These are phyloP conservation scores for Symbiodinium natans DNA, from an alignment of 73 alveolate species.

Conservation along the genomic window DNA sequence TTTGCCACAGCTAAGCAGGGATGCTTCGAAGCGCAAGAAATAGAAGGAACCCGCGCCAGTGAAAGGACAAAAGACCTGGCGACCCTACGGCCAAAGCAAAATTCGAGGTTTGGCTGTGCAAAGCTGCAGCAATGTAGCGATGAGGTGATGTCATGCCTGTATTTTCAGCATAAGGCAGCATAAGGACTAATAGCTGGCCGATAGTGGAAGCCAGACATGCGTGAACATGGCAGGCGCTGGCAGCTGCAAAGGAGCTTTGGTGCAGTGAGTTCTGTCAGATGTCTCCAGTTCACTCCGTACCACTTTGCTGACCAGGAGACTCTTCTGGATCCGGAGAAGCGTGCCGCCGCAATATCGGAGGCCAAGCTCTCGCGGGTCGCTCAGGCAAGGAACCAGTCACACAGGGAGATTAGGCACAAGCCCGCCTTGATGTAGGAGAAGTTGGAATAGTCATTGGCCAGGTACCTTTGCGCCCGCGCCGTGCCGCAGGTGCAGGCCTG, in stretches of 20 bases:
- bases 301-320: conserved; percentile 13
- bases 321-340: conserved; percentile 51
- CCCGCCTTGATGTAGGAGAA: too few species aligned
- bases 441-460: too few species aligned
- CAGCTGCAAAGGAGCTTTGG: conserved; percentile 51
- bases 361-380: conserved; percentile 9
- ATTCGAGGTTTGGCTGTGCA: conserved; percentile 29
- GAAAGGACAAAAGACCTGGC: conserved; percentile 44
- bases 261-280: not conserved
- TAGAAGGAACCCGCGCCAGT: too few species aligned
- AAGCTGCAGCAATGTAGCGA: too few species aligned
- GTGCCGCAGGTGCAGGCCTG: not conserved
- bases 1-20: too few species aligned
- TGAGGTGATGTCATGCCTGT: too few species aligned
- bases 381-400: not conserved
- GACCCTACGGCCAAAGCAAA: conserved; percentile 64
- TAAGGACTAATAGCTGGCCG: too few species aligned
- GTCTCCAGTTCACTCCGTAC: not conserved
- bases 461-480: not conserved
- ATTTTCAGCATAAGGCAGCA: too few species aligned
- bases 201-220: too few species aligned
- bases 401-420: too few species aligned
- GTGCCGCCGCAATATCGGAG: conserved; percentile 42
- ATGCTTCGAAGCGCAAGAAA: too few species aligned
- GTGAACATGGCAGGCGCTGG: too few species aligned